A percentile compares a stretch with the other conserved stretches of the same genome.
Evolutionary conservation across 768 basidiomycete species (phyloP).

Genomic region (Auricularia sp.): DNA sequence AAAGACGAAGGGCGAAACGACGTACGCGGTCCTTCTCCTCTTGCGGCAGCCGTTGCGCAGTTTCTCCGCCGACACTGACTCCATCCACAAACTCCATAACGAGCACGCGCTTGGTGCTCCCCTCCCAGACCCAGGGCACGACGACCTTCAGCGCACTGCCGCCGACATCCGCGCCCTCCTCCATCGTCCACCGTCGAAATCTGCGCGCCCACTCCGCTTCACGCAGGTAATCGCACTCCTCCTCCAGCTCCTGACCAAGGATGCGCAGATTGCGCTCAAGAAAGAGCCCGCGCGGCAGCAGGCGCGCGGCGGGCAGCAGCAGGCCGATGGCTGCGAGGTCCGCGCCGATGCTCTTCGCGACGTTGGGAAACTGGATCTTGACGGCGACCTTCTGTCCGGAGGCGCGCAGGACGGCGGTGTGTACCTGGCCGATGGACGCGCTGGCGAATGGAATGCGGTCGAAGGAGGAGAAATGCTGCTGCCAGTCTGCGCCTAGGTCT

Average conservation of each 20-base stretch:
- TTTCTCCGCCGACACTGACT: conserved; percentile 62
- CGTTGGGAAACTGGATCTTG: conserved; percentile 94
- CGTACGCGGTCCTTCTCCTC: conserved; percentile 63
- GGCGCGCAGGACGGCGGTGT: conserved; percentile 56
- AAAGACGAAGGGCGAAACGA: background rate
- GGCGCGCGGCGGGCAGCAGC: conserved; percentile 65
- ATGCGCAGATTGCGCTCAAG: conserved; percentile 79
- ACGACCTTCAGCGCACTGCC: conserved; percentile 60
- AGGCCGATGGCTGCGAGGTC: conserved; percentile 82
- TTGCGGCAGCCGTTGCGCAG: conserved; percentile 46
- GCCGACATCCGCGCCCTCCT: conserved; percentile 33
- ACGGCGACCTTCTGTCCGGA: conserved; percentile 54
- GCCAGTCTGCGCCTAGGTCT: conserved; percentile 74
- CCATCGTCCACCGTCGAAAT: conserved; percentile 33
- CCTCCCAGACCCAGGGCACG: conserved; percentile 79
- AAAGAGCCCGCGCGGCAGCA: conserved; percentile 84
- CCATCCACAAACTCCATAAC: conserved; percentile 86
- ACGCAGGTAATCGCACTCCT: conserved; percentile 84
- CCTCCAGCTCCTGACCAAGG: conserved; percentile 56
- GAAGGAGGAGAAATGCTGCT: conserved; percentile 59
- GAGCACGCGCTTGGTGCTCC: conserved; percentile 72
- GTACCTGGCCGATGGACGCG: conserved; percentile 96
- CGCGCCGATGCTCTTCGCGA: conserved; percentile 73
- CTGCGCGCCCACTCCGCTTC: conserved; percentile 64
- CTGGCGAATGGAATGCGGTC: conserved; percentile 85